phyloP scores from a whole-genome alignment of 371 early-diverging fungal genomes.

The Gilbertella persicaria region DNA sequence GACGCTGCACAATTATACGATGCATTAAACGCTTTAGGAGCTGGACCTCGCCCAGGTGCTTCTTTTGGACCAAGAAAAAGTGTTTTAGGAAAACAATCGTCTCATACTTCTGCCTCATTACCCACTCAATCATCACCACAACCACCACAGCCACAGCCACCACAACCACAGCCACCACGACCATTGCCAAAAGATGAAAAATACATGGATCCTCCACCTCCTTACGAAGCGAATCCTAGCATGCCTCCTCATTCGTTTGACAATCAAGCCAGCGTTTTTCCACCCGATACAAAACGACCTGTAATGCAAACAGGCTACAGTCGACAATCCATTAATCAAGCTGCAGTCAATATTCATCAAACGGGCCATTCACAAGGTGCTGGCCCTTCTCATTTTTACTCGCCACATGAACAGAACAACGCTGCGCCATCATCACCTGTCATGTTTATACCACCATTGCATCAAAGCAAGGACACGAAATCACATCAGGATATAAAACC shows the following conservation, averaged over 20 bases:
- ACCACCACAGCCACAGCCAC: not conserved
- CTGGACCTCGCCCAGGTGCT: constrained; percentile 22
- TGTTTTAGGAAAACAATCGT: too few species aligned
- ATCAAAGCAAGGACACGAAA: not conserved
- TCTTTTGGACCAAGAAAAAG: constrained; percentile 19
- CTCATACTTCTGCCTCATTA: not conserved
- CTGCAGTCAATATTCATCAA: constrained; percentile 1
- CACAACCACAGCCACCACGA: not conserved
- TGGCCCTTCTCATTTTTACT: too few species aligned
- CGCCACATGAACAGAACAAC: too few species aligned
- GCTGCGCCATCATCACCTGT: not conserved
- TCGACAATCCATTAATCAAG: too few species aligned
- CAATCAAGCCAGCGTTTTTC: not conserved
- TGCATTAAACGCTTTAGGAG: constrained; percentile 30
- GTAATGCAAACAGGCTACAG: not conserved
- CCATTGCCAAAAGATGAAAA: not conserved
- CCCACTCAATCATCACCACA: not conserved
- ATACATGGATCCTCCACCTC: constrained; percentile 1
- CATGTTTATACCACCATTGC: too few species aligned
- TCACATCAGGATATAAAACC: not conserved
- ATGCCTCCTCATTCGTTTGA: not conserved
- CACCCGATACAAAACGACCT: not conserved
- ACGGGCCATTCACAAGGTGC: constrained; percentile 1
- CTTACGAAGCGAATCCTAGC: not conserved
- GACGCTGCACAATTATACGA: constrained; percentile 33